Evolutionary conservation across 192 early-diverging fungal genomes (phyloP).

Genomic region (Mortierella claussenii): DNA sequence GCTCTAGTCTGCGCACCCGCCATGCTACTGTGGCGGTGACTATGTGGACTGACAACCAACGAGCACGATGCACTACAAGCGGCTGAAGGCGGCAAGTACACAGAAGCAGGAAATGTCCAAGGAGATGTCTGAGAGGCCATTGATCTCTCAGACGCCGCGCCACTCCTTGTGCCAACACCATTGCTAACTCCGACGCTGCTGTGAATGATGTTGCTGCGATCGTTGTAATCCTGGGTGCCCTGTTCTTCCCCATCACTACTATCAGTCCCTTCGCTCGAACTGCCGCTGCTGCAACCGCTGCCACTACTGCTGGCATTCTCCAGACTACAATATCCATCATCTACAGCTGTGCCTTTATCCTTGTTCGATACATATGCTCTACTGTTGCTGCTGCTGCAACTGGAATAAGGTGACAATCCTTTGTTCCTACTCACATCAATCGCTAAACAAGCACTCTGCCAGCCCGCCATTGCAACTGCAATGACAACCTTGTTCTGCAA

Average conservation of each 20-base stretch:
- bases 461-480: conserved; percentile 28
- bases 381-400: not conserved
- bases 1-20: not conserved
- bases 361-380: not conserved
- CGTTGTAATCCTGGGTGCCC: not conserved
- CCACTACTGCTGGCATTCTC: conserved; percentile 4
- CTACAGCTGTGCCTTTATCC: not conserved
- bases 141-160: not conserved
- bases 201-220: not conserved
- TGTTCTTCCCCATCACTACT: conserved; percentile 32
- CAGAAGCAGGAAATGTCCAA: not conserved
- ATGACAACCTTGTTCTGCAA: conserved; percentile 43
- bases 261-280: conserved; percentile 17
- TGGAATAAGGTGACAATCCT: not conserved
- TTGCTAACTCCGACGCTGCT: not conserved
- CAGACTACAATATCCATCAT: conserved; percentile 38
- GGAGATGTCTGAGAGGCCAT: not conserved
- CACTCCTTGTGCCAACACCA: not conserved
- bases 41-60: conserved; percentile 11
- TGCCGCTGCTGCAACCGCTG: conserved; percentile 8
- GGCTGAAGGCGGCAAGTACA: not conserved
- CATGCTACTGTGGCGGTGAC: conserved; percentile 4
- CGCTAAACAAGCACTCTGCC: conserved; percentile 40
- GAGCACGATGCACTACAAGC: conserved; percentile 25
- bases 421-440: conserved; percentile 42